Percentiles rank a stretch among this genome's conserved stretches.
These are phyloP conservation scores for Ophiostoma ulmi DNA, from an alignment of 2,329 filamentous ascomycete species.

Conservation along the genomic window DNA sequence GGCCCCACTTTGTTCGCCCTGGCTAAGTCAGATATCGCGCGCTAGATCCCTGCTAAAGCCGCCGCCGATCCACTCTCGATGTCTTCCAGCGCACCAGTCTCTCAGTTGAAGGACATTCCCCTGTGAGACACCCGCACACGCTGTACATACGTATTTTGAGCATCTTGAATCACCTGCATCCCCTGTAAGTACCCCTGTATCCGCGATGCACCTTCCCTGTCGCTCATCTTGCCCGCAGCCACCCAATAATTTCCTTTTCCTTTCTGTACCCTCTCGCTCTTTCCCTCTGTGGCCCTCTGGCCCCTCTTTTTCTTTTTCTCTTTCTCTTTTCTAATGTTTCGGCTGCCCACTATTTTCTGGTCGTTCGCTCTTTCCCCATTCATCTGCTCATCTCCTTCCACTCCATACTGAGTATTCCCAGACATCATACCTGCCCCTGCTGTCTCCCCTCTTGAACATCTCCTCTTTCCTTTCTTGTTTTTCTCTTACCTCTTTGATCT, in stretches of 20 bases:
- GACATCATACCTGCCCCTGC: background rate
- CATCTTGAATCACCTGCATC: background rate
- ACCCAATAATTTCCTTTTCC: conserved; percentile 21
- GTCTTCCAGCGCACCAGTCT: background rate
- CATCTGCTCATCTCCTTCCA: background rate
- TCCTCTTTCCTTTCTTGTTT: background rate
- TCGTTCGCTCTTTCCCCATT: conserved; percentile 14
- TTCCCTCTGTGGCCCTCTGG: background rate
- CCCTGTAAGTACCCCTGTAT: background rate
- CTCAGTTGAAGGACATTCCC: background rate
- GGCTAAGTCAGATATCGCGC: conserved; percentile 18
- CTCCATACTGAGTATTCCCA: background rate
- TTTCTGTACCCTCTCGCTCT: background rate
- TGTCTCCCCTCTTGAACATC: background rate
- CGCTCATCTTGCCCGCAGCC: conserved; percentile 20
- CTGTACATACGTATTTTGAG: background rate
- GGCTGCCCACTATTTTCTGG: background rate
- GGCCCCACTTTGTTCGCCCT: conserved; percentile 16
- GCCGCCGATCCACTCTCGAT: background rate
- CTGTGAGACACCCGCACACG: background rate
- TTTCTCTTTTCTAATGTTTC: background rate
- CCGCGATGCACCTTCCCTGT: conserved; percentile 19
- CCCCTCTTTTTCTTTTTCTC: background rate
- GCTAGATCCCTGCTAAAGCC: conserved; percentile 16
- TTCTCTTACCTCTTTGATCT: background rate